Conservation (phyloP, 2,329 filamentous ascomycete genomes). For the Exophiala bonariae region DNA sequence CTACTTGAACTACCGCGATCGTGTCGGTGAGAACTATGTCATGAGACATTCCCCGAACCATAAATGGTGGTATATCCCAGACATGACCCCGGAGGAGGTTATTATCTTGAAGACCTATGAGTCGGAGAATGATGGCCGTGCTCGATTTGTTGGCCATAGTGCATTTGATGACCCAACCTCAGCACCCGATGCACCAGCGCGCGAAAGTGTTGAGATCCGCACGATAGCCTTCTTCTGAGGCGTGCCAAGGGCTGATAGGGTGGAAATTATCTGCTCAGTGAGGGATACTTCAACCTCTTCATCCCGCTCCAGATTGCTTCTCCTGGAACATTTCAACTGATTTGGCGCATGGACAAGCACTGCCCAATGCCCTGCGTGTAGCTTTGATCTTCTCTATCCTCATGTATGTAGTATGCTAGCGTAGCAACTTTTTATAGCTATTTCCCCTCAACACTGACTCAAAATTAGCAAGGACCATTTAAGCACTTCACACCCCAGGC, state of each 20-base stretch:
- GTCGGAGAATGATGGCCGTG: conserved; percentile 32
- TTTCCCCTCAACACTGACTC: too few species aligned
- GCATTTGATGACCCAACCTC: conserved; percentile 41
- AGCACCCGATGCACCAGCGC: conserved; percentile 31
- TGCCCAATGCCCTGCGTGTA: too few species aligned
- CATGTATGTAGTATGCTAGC: too few species aligned
- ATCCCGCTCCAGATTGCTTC: too few species aligned
- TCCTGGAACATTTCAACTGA: too few species aligned
- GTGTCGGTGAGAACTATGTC: conserved; percentile 43
- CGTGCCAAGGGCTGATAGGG: background rate
- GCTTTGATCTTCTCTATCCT: too few species aligned
- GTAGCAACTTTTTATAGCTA: too few species aligned
- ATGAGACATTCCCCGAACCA: conserved; percentile 36
- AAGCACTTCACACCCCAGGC: too few species aligned
- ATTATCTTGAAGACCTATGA: conserved; percentile 44
- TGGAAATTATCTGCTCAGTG: too few species aligned
- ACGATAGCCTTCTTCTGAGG: conserved; percentile 42
- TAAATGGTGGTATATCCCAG: conserved; percentile 43
- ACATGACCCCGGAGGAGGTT: conserved; percentile 38
- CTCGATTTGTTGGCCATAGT: conserved; percentile 40
- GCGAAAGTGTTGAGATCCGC: conserved; percentile 43
- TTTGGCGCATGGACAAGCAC: too few species aligned
- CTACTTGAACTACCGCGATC: conserved; percentile 39
- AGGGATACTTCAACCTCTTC: too few species aligned
- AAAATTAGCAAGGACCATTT: too few species aligned